Conservation (phyloP, 345 rosid species). For the Geranium brycei region DNA sequence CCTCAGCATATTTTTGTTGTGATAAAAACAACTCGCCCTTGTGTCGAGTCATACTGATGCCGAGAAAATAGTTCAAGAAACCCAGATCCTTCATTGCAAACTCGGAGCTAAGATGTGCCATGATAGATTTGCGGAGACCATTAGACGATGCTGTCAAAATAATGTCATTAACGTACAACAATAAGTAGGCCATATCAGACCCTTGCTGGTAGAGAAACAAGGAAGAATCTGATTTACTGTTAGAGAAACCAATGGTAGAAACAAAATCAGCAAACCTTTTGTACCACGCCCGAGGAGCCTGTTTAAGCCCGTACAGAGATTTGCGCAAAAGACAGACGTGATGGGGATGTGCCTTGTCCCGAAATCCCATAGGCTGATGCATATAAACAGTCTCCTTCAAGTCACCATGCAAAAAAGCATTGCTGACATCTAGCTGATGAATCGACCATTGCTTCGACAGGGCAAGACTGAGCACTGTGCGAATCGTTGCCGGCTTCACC, state of each 20-base stretch:
- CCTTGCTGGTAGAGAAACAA: background rate
- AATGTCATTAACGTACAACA: background rate
- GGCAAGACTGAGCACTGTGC: background rate
- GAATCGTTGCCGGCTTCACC: constrained; percentile 2
- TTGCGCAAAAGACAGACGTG: no score
- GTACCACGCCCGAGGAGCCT: background rate
- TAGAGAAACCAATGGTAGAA: background rate
- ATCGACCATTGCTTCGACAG: no score
- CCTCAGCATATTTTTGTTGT: no score
- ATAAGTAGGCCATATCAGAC: background rate
- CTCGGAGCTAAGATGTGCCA: background rate
- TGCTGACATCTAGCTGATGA: no score
- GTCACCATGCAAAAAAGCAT: no score
- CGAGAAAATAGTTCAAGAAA: background rate
- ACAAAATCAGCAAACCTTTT: background rate
- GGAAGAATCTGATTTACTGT: background rate
- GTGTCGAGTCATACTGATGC: background rate
- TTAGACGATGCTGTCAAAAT: background rate
- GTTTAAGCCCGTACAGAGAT: background rate
- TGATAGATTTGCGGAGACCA: background rate
- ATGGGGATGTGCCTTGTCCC: no score
- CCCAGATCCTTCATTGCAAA: background rate
- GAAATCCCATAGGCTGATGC: no score
- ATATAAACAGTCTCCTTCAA: no score
- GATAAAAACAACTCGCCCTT: no score